phyloP scores from a whole-genome alignment of 495 filamentous ascomycete species.

The Lasiosphaeria hispida region DNA sequence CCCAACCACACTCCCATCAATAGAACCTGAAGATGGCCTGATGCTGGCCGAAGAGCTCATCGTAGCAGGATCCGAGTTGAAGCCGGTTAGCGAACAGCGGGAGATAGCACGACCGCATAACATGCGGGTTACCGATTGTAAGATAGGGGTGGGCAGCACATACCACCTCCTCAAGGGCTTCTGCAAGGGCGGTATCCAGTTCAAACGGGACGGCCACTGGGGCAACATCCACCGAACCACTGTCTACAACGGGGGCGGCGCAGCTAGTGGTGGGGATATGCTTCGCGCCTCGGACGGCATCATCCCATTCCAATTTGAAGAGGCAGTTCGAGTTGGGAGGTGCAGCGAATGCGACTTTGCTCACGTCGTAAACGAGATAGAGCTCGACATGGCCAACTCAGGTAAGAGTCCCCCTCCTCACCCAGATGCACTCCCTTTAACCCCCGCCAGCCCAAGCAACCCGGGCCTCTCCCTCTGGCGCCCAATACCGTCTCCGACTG shows the following conservation, averaged over 20 bases:
- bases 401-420: slow-evolving; percentile 21
- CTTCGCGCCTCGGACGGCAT: slow-evolving; percentile 22
- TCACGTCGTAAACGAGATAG: slow-evolving; percentile 31
- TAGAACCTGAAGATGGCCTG: slow-evolving; percentile 11
- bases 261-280: slow-evolving; percentile 16
- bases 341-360: slow-evolving; percentile 37
- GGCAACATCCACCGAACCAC: slow-evolving; percentile 20
- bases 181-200: slow-evolving; percentile 25
- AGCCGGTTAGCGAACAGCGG: not conserved
- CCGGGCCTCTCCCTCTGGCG: slow-evolving; percentile 27
- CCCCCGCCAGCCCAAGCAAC: slow-evolving; percentile 17
- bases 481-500: slow-evolving; percentile 34
- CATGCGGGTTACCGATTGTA: slow-evolving; percentile 19
- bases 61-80: not conserved
- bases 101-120: slow-evolving; percentile 1
- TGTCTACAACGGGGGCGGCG: slow-evolving; percentile 15
- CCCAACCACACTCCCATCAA: not conserved
- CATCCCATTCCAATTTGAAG: slow-evolving; percentile 20
- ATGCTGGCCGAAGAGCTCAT: slow-evolving; percentile 16
- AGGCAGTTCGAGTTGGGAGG: slow-evolving; percentile 20
- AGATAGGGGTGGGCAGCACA: slow-evolving; percentile 21
- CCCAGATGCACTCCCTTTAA: not conserved
- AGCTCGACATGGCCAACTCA: slow-evolving; percentile 27
- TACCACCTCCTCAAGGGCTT: slow-evolving; percentile 24
- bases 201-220: slow-evolving; percentile 25